phyloP scores from a whole-genome alignment of 306 rosid species.

The Quillaja saponaria region DNA sequence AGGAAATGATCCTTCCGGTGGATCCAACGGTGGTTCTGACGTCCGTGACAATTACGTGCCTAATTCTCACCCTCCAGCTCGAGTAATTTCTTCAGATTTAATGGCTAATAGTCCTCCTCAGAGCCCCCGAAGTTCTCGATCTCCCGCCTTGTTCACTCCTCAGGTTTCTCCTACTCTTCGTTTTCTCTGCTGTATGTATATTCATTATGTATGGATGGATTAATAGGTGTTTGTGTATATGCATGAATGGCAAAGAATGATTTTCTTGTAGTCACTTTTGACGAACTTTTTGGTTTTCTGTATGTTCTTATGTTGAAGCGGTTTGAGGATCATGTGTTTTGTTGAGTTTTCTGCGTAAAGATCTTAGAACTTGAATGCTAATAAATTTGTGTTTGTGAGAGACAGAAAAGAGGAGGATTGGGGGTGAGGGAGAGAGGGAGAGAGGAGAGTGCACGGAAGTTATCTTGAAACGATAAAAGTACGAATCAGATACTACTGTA shows the following conservation, averaged over 20 bases:
- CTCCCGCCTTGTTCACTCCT: conserved; percentile 73
- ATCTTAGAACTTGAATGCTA: conserved; percentile 14
- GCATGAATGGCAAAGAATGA: neutral
- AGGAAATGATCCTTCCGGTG: conserved; percentile 37
- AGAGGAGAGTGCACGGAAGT: neutral
- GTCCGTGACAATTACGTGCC: conserved; percentile 43
- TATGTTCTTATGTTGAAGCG: neutral
- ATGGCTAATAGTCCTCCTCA: conserved; percentile 75
- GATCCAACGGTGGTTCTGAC: conserved; percentile 40
- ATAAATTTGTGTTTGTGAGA: neutral
- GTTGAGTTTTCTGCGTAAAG: conserved; percentile 6
- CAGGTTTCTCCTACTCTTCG: conserved; percentile 53
- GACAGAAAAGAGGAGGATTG: too few species aligned
- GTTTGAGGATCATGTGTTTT: neutral
- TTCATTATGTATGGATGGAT: neutral
- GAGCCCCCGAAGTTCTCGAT: conserved; percentile 66
- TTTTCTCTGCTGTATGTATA: neutral
- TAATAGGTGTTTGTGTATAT: neutral
- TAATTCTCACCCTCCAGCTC: conserved; percentile 32
- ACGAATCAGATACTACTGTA: too few species aligned
- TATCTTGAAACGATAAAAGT: conserved; percentile 6
- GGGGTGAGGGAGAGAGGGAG: neutral
- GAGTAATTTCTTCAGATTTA: conserved; percentile 58
- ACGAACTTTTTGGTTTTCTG: neutral
- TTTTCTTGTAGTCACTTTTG: neutral